A percentile compares a stretch with the other conserved stretches of the same genome.
Conservation (phyloP, 768 basidiomycete species). For the Rhizopogon sp. region DNA sequence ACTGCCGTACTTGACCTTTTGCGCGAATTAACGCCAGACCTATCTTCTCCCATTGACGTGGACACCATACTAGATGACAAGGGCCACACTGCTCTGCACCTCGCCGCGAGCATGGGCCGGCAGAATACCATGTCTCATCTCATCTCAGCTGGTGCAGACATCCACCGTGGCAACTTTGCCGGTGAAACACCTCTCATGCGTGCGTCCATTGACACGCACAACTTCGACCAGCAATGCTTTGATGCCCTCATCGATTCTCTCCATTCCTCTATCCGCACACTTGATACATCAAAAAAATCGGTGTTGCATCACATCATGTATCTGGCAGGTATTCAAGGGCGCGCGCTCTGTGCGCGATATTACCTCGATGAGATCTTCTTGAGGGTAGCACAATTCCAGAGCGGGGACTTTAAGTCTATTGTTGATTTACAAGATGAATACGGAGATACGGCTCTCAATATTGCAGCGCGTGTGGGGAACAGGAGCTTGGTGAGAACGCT, state of each 20-base stretch:
- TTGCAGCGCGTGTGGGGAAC: constrained; percentile 92
- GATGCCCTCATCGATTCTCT: constrained; percentile 57
- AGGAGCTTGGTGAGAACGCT: constrained; percentile 79
- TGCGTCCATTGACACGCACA: constrained; percentile 84
- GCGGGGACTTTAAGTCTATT: constrained; percentile 70
- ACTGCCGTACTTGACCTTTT: constrained; percentile 55
- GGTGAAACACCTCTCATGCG: constrained; percentile 96
- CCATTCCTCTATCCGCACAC: constrained; percentile 73
- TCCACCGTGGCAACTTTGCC: constrained; percentile 85
- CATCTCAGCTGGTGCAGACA: constrained; percentile 75
- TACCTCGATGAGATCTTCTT: constrained; percentile 89
- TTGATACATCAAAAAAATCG: constrained; percentile 81
- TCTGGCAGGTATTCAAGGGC: constrained; percentile 87
- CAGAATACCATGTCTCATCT: constrained; percentile 64
- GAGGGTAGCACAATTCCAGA: constrained; percentile 77
- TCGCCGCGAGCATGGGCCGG: constrained; percentile 84
- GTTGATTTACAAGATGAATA: constrained; percentile 92
- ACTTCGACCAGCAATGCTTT: constrained; percentile 76
- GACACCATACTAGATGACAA: constrained; percentile 91
- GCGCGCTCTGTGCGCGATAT: constrained; percentile 78
- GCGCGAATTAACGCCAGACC: constrained; percentile 52
- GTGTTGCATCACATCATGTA: constrained; percentile 90
- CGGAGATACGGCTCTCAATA: constrained; percentile 94
- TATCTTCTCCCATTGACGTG: constrained; percentile 43
- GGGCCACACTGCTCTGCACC: constrained; percentile 90